Evolutionary conservation across 1,139 yeast species (phyloP).

Genomic region (Kurtzmaniella quercitrusa): DNA sequence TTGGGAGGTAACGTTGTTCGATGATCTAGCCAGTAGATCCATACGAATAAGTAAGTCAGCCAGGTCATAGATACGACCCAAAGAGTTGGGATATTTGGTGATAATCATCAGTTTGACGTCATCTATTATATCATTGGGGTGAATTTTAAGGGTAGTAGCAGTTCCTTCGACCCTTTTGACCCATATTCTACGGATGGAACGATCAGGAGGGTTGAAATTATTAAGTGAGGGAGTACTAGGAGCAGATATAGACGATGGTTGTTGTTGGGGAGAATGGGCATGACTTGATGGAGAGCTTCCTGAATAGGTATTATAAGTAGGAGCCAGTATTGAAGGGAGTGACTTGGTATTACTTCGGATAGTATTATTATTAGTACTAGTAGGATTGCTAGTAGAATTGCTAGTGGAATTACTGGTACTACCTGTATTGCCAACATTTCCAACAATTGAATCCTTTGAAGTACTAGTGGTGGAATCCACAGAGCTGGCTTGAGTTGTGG

Average conservation of each 20-base stretch:
- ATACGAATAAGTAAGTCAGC: conserved; percentile 55
- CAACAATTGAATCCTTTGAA: too few species aligned
- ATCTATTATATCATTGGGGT: conserved; percentile 58
- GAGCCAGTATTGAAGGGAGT: too few species aligned
- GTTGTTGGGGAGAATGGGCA: conserved; percentile 6
- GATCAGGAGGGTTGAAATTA: conserved; percentile 6
- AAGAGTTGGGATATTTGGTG: conserved; percentile 63
- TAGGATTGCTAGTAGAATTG: too few species aligned
- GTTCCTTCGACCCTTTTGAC: conserved; percentile 52
- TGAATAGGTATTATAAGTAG: too few species aligned
- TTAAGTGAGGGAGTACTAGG: conserved; percentile 9
- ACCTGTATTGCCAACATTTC: too few species aligned
- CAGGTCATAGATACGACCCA: conserved; percentile 62
- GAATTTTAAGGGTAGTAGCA: conserved; percentile 64
- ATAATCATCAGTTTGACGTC: conserved; percentile 63
- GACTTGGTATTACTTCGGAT: too few species aligned
- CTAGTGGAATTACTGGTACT: too few species aligned
- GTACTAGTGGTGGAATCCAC: too few species aligned
- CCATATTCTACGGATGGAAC: conserved; percentile 53
- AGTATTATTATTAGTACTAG: too few species aligned
- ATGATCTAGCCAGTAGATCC: conserved; percentile 20
- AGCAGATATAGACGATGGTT: conserved; percentile 5
- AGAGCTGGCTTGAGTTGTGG: background rate
- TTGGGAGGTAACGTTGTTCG: conserved; percentile 4
- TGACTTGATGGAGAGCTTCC: too few species aligned